These are phyloP conservation scores for Wickerhamomyces pijperi DNA, from an alignment of 805 yeast genomes.

Conservation along the genomic window DNA sequence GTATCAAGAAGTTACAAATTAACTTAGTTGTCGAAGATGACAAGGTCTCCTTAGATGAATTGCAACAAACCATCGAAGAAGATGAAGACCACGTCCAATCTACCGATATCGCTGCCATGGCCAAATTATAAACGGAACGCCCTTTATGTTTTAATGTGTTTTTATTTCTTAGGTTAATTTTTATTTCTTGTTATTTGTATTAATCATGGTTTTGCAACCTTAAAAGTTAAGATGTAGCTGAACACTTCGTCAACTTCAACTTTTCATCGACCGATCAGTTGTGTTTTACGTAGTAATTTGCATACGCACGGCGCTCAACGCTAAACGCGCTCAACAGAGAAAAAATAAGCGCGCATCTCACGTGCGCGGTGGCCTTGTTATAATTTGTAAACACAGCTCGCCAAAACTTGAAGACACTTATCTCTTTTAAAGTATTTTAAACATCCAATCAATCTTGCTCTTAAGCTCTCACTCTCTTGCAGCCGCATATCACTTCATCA, in stretches of 20 bases:
- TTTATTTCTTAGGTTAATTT: not conserved
- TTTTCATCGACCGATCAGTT: too few relatives aligned
- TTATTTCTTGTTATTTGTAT: not conserved
- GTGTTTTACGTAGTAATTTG: too few relatives aligned
- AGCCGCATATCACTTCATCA: not conserved
- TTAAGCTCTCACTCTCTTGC: too few relatives aligned
- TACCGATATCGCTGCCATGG: conserved; percentile 98
- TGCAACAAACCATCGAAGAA: conserved; percentile 65
- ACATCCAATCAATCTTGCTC: too few relatives aligned
- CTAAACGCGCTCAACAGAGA: too few relatives aligned
- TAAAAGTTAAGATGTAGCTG: not conserved
- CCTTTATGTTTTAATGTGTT: not conserved
- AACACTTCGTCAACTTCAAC: too few relatives aligned
- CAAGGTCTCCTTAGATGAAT: conserved; percentile 85
- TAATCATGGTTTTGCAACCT: not conserved
- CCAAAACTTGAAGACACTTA: too few relatives aligned
- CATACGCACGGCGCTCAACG: too few relatives aligned
- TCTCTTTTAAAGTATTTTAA: too few relatives aligned
- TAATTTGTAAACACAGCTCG: too few relatives aligned
- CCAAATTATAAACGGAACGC: conserved; percentile 59
- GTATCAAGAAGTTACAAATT: conserved; percentile 98
- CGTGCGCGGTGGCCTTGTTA: too few relatives aligned
- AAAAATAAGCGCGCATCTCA: too few relatives aligned
- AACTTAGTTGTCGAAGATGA: conserved; percentile 97
- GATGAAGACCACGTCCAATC: conserved; percentile 99